These are phyloP conservation scores for Phytophthora boehmeriae DNA, from an alignment of 352 stramenopile genomes.

Conservation along the genomic window DNA sequence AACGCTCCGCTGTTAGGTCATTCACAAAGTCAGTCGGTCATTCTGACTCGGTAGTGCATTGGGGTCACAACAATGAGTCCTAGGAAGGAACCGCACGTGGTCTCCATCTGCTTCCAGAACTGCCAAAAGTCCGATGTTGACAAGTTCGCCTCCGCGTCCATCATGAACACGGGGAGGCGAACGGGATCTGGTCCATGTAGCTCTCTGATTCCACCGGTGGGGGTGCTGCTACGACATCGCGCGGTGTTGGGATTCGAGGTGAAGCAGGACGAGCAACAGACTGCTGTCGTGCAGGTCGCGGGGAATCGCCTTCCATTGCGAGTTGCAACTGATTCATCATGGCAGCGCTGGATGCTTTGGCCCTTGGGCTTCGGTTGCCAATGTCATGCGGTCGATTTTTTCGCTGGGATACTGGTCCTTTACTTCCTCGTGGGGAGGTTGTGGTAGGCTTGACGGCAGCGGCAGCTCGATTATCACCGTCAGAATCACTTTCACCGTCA, in stretches of 20 bases:
- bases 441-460: conserved; percentile 15
- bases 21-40: background rate
- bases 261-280: conserved; percentile 15
- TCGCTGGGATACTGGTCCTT: conserved; percentile 7
- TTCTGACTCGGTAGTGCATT: no score
- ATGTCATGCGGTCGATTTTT: conserved; percentile 11
- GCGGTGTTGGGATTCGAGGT: conserved; percentile 8
- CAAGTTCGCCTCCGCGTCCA: conserved; percentile 41
- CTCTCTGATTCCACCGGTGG: conserved; percentile 8
- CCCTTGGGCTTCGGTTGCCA: conserved; percentile 11
- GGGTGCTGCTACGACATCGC: conserved; percentile 11
- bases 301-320: conserved; percentile 28
- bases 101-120: conserved; percentile 66
- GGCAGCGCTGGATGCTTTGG: conserved; percentile 44
- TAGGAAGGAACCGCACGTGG: conserved; percentile 48
- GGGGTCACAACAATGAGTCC: background rate
- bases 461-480: conserved; percentile 11
- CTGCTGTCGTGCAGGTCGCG: conserved; percentile 15
- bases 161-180: conserved; percentile 60
- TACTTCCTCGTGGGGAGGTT: conserved; percentile 18
- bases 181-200: conserved; percentile 48
- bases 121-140: conserved; percentile 34
- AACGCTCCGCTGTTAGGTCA: conserved; percentile 59
- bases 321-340: conserved; percentile 24
- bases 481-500: conserved; percentile 17